Conservation (phyloP, 2,329 filamentous ascomycete species). For the Botrytis porri region DNA sequence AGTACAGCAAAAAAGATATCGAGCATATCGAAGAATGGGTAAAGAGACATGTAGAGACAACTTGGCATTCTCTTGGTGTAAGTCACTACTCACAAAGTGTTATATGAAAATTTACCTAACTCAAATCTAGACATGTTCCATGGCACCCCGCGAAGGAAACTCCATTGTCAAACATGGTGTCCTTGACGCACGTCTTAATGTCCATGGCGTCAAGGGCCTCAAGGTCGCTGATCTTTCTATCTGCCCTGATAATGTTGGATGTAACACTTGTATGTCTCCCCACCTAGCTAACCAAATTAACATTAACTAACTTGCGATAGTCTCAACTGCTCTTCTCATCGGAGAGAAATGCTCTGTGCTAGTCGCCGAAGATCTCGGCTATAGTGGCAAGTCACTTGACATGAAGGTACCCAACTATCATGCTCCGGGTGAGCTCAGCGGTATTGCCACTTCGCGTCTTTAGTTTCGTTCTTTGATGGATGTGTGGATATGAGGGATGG, state of each 20-base stretch:
- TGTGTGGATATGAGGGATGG: background rate
- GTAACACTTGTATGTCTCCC: constrained; percentile 41
- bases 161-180: constrained; percentile 63
- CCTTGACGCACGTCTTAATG: constrained; percentile 41
- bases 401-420: constrained; percentile 70
- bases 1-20: constrained; percentile 63
- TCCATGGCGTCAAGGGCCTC: constrained; percentile 42
- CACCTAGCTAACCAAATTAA: constrained; percentile 24
- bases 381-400: constrained; percentile 61
- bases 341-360: constrained; percentile 44
- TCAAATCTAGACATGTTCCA: constrained; percentile 43
- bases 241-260: constrained; percentile 42
- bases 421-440: constrained; percentile 48
- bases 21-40: constrained; percentile 48
- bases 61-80: constrained; percentile 41
- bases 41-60: constrained; percentile 54
- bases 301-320: constrained; percentile 50
- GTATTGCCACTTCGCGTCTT: constrained; percentile 18
- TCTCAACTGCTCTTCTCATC: constrained; percentile 45
- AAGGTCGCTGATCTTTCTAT: constrained; percentile 46
- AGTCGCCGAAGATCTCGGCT: constrained; percentile 42
- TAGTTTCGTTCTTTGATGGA: background rate
- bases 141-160: constrained; percentile 52
- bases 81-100: constrained; percentile 27
- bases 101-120: constrained; percentile 23